Percentiles rank a stretch among this genome's conserved stretches.
Evolutionary conservation across 2,329 filamentous ascomycete species (phyloP).

Genomic region (Periconia sp.): DNA sequence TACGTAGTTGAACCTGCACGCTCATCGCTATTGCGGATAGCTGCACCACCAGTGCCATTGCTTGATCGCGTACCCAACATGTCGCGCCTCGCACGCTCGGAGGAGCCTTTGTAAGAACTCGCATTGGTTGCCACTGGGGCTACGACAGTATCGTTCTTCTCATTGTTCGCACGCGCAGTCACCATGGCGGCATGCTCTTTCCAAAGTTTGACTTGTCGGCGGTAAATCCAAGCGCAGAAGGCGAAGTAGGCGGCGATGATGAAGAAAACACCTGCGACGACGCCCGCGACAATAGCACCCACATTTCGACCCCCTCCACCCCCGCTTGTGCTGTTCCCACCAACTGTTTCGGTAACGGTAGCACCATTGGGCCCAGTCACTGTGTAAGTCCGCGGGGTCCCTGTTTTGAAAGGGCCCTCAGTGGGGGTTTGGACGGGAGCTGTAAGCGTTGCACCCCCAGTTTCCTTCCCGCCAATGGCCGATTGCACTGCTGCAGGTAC

Average conservation of each 20-base stretch:
- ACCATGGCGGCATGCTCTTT: constrained; percentile 68
- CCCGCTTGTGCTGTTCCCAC: constrained; percentile 20
- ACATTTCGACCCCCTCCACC: constrained; percentile 47
- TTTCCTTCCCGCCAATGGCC: constrained; percentile 67
- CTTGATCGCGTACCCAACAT: constrained; percentile 13
- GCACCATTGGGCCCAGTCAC: constrained; percentile 50
- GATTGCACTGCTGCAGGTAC: constrained; percentile 66
- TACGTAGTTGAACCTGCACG: constrained; percentile 1
- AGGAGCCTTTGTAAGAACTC: constrained; percentile 23
- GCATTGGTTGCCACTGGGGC: constrained; percentile 23
- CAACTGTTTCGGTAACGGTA: constrained; percentile 42
- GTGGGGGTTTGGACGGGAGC: constrained; percentile 65
- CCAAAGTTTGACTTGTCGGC: constrained; percentile 70
- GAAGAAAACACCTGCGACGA: constrained; percentile 67
- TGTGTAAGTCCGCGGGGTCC: constrained; percentile 69
- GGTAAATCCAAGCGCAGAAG: constrained; percentile 74
- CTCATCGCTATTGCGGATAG: constrained; percentile 11
- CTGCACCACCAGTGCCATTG: constrained; percentile 1
- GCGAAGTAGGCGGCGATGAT: constrained; percentile 65
- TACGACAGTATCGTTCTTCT: constrained; percentile 41
- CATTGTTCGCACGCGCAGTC: constrained; percentile 59
- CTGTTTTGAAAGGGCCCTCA: constrained; percentile 70
- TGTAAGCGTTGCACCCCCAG: constrained; percentile 70
- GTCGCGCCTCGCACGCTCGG: constrained; percentile 22
- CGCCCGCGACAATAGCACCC: constrained; percentile 59